Evolutionary conservation across 768 basidiomycete species (phyloP).

Genomic region (Ramaria rubella): DNA sequence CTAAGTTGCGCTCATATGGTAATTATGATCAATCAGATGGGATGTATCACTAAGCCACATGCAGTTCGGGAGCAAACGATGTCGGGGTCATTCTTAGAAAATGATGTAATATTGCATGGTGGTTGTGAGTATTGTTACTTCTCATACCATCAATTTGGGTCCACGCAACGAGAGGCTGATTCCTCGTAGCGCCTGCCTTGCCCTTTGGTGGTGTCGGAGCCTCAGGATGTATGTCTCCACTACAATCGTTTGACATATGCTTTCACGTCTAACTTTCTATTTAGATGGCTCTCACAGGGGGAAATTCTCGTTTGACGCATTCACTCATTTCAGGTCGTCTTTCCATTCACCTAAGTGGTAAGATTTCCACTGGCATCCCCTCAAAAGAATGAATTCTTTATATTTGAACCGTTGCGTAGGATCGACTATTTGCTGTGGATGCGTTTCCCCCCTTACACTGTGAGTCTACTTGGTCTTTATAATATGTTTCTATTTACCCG

Average conservation of each 20-base stretch:
- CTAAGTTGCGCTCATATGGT: conserved; percentile 60
- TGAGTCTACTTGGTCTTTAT: background rate
- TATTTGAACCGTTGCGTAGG: conserved; percentile 14
- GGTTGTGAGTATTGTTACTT: conserved; percentile 36
- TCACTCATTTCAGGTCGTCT: conserved; percentile 65
- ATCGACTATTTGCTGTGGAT: conserved; percentile 27
- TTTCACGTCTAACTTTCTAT: background rate
- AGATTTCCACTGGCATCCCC: conserved; percentile 2
- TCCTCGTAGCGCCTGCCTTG: conserved; percentile 43
- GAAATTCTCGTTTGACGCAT: conserved; percentile 67
- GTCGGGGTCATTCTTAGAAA: conserved; percentile 63
- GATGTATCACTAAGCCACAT: background rate
- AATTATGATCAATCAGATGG: background rate
- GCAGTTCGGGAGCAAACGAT: conserved; percentile 63
- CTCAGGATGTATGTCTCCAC: conserved; percentile 53
- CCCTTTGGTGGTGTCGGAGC: conserved; percentile 71
- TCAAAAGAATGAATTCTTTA: background rate
- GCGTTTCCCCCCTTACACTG: conserved; percentile 36
- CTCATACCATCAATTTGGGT: background rate
- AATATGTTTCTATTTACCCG: background rate
- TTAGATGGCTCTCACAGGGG: conserved; percentile 64
- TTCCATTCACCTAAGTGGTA: conserved; percentile 37
- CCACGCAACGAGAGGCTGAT: conserved; percentile 31
- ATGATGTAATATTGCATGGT: conserved; percentile 59
- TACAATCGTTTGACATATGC: conserved; percentile 5